phyloP scores from a whole-genome alignment of 495 filamentous ascomycete genomes.

The Aspergillus baeticus region DNA sequence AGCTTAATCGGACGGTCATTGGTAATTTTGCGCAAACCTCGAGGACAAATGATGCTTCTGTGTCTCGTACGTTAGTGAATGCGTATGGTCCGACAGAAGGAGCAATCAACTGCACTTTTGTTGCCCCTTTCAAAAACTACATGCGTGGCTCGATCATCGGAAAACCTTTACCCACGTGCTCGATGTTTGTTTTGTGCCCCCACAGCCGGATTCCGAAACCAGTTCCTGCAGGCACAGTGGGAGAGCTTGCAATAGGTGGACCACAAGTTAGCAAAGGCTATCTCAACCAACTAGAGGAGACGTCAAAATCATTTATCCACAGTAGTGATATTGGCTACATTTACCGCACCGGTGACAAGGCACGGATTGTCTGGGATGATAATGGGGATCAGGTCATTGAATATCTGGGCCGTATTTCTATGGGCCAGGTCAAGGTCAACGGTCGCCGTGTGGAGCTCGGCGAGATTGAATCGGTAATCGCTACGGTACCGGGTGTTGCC shows the following conservation, averaged over 20 bases:
- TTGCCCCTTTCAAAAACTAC: constrained; percentile 24
- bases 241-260: constrained; percentile 47
- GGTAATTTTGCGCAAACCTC: constrained; percentile 22
- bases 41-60: neutral
- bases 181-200: constrained; percentile 29
- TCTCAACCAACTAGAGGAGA: constrained; percentile 38
- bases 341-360: constrained; percentile 77
- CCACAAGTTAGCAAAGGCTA: constrained; percentile 48
- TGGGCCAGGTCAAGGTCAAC: constrained; percentile 86
- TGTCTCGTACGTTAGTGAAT: constrained; percentile 24
- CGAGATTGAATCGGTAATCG: constrained; percentile 64
- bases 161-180: constrained; percentile 26
- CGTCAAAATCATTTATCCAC: constrained; percentile 36
- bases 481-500: constrained; percentile 17
- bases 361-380: constrained; percentile 44
- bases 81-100: constrained; percentile 37
- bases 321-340: constrained; percentile 43
- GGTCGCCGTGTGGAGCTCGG: constrained; percentile 88
- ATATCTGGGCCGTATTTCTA: constrained; percentile 69
- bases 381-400: constrained; percentile 36
- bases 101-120: constrained; percentile 29
- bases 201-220: constrained; percentile 24
- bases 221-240: constrained; percentile 39
- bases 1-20: constrained; percentile 28
- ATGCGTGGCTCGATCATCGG: constrained; percentile 38